Conservation (phyloP, 2,329 filamentous ascomycete species). For the Hirsutella thompsonii region DNA sequence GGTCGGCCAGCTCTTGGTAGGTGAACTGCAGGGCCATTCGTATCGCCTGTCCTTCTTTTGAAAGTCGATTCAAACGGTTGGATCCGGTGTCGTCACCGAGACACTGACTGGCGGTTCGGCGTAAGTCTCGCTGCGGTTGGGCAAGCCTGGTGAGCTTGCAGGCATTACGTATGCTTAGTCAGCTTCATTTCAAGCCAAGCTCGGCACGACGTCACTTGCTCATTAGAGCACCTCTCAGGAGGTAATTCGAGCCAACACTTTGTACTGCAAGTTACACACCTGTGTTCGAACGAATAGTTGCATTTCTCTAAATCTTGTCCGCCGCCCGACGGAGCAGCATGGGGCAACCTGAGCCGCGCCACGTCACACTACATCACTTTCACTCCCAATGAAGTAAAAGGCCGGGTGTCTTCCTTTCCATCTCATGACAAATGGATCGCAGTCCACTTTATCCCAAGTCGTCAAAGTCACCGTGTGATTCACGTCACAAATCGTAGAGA, state of each 20-base stretch:
- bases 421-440: not conserved
- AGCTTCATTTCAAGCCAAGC: too few relatives aligned
- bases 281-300: constrained; percentile 1
- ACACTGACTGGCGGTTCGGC: too few relatives aligned
- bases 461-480: constrained; percentile 3
- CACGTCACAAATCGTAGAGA: constrained; percentile 3
- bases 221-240: too few relatives aligned
- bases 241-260: too few relatives aligned
- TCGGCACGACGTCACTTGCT: too few relatives aligned
- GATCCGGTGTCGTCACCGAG: too few relatives aligned
- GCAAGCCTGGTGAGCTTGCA: too few relatives aligned
- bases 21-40: not conserved
- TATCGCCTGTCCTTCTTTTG: too few relatives aligned
- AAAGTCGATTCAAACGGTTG: too few relatives aligned
- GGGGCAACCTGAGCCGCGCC: not conserved
- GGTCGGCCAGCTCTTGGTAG: not conserved
- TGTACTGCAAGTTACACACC: not conserved
- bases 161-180: too few relatives aligned
- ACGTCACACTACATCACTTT: not conserved
- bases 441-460: constrained; percentile 1
- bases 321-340: not conserved
- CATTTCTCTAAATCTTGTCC: not conserved
- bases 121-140: too few relatives aligned
- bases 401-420: not conserved
- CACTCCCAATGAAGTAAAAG: not conserved